Base-by-base conservation (phyloP, 768 basidiomycete genomes). In the Cystofilobasidium capitatum region DNA sequence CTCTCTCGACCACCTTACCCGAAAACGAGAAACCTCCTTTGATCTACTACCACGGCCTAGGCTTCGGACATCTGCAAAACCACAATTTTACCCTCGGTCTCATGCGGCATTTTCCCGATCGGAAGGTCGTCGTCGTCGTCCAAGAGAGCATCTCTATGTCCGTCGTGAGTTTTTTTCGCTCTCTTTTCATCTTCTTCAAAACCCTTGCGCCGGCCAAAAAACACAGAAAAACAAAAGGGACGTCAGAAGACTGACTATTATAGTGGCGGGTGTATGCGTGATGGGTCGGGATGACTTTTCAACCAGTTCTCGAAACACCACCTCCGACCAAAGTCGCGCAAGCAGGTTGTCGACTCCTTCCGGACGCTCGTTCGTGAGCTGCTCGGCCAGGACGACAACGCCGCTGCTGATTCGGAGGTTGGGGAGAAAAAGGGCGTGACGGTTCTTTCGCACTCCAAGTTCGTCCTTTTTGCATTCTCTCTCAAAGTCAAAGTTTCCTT, bases 371-470 rank as follows among this genome's bases (percentile, higher is more conserved):
- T 77, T 37, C 75, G 82, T 65, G 80, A 90, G 64, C 86, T 85
- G 26, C 91, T 88, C 85, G 85, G 81, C 0, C 71, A 77, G 20
- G 70, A 76, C 31, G 72, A 76, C 22, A 69, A 3, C 33, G 14
- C 29, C 10, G 37, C 29, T 20, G 59, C 42, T 8, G 20, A 40
- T 31, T 20, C 37, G 24, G 16, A 13, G 31, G 62, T 14, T 35
- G 40, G 54, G 37, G 7, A 62, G 36, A 49, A 63, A 69, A 80
- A 78, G 47, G 91, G 91, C 0, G 80, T 93, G 20, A 86, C 85
- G 0, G 76, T 94, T 71, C 71, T 94, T 64, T 91, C 88, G 75
- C 93, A 96, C 78, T 93, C 90, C 62, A 92, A 94, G 87, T 88
- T 69, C 57, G 85, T 71, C n/a, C 20, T 9, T 16, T 14, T 58